Base-by-base conservation (phyloP, 257 asterid genomes). In the Fraxinus americana region DNA sequence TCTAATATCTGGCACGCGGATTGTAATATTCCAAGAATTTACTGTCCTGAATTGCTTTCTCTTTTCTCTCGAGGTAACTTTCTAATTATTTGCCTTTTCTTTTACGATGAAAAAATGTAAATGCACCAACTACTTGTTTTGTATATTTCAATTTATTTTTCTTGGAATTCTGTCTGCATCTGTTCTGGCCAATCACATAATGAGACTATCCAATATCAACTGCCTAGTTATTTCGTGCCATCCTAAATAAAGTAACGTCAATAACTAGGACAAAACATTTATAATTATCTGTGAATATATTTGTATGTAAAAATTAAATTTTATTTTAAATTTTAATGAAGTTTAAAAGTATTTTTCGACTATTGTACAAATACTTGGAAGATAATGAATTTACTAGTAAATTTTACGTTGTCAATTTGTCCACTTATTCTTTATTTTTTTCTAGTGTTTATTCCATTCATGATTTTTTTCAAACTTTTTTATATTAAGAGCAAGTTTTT, bases 171-270 rank as follows among this genome's bases (percentile, higher is more conserved):
- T 21, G 11, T 9, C 25, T 5, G 65, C 65, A 19, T 74, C 73
- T 78, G 80, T 82, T 82, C 43, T 71, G 86, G 79, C 78, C 86
- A 78, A 75, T 78, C 68, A 70, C 16, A 59, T 16, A 63, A 63
- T 63, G 69, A 61, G 16, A 61, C 67, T 8, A 9, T 59, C 67
- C 32, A 59, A 23, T 23, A 59, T 59, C 67, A 8, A n/a, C 30
- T n/a, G n/a, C 67, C 30, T 21, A 59, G 2, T 21, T 21, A 7
- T 59, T 57, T 57, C 66, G 66, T 19, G 66, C 29, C 23, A 57
- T n/a, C 67, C 67, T n/a, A 57, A 57, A 57, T 57, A 5, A 6
- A 23, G 16, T n/a, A 59, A 59, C 30, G 21, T 59, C 30, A 59
- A 50, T 2, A 50, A 50, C 21, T 50, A 50, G 21, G 59, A 50